Base-by-base conservation (phyloP, 2,329 filamentous ascomycete species). In the Microascus cirrosus region DNA sequence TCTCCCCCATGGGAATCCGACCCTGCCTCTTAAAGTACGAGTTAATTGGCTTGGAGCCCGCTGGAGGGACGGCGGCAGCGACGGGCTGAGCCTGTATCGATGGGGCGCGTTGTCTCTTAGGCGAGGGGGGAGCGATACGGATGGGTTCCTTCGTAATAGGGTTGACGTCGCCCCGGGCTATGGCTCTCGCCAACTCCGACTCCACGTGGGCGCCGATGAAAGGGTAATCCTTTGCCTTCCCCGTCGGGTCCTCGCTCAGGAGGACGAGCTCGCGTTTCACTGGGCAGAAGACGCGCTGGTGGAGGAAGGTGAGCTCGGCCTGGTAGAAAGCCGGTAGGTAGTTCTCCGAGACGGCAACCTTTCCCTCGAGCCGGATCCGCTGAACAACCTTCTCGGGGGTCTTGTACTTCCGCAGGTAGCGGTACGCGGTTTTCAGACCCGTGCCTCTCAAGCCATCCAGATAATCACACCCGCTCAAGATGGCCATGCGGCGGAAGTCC, bases 401-500 rank as follows among this genome's bases (percentile, higher is more conserved):
- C 70, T 93, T 96, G 74, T 96, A 83, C 70, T 95, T 96, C 60
- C 93, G 85, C 60, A 99, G 81, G 75, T 94, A 83, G 52, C 91
- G 85, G 71, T 99, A 89, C 0, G 94, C 93, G 6, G 92, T 97
- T 76, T 96, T 97, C 58, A 99, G 71, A 0, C 94, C 94, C 71
- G 99, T 84, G 55, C 87, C 87, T 59, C 84, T 86, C 61, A 99
- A 89, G 59, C 87, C 88, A 2, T 86, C 77, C n/a, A 97, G 80
- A 69, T 99, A 99, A 69, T 99, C 94, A 68, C 94, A 99, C 8
- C 94, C 94, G 68, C 91, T 96, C 60, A 99, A 74, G 63, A 99
- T 99, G 48, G 92, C 90, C 94, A 99, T 99, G 57, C 85, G 85
- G 60, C 94, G 83, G 65, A 99, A 99, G 63, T 96, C 90, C 11